A percentile compares a stretch with the other conserved stretches of the same genome.
Conservation (phyloP, 2,329 filamentous ascomycete genomes). For the Penicillium sp. region DNA sequence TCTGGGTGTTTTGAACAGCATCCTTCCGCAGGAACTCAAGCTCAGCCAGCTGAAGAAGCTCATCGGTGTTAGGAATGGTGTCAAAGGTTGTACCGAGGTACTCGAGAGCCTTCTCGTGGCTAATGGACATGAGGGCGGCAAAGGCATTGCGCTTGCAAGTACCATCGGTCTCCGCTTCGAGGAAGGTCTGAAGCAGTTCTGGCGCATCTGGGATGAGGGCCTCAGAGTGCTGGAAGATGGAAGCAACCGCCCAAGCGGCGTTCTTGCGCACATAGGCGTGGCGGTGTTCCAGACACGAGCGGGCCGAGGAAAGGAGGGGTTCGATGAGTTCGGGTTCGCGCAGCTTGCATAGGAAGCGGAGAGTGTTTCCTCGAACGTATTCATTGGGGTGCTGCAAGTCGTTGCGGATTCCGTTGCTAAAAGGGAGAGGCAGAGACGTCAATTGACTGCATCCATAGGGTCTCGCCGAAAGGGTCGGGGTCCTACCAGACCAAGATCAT, state of each 20-base stretch:
- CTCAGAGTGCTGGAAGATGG: slow-evolving; percentile 88
- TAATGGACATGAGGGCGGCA: slow-evolving; percentile 84
- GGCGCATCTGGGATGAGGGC: slow-evolving; percentile 92
- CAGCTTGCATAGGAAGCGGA: slow-evolving; percentile 95
- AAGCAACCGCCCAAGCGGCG: slow-evolving; percentile 90
- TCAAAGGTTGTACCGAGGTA: slow-evolving; percentile 91
- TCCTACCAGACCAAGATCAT: slow-evolving; percentile 97
- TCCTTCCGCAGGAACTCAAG: slow-evolving; percentile 98
- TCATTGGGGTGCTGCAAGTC: slow-evolving; percentile 97
- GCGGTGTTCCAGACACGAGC: slow-evolving; percentile 89
- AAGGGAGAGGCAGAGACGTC: slow-evolving; percentile 17
- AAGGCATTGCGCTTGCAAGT: slow-evolving; percentile 99
- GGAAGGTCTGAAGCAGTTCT: slow-evolving; percentile 85
- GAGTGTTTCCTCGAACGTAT: slow-evolving; percentile 96
- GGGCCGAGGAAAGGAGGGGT: slow-evolving; percentile 87
- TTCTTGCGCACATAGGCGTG: slow-evolving; percentile 99
- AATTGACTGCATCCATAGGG: slow-evolving; percentile 10
- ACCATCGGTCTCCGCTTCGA: slow-evolving; percentile 86
- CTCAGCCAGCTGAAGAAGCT: slow-evolving; percentile 88
- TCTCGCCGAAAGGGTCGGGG: not conserved
- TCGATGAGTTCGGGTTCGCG: slow-evolving; percentile 95
- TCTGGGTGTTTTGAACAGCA: slow-evolving; percentile 88
- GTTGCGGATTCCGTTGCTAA: slow-evolving; percentile 94
- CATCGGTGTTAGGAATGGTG: slow-evolving; percentile 89
- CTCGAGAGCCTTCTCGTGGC: slow-evolving; percentile 86